A percentile compares a stretch with the other conserved stretches of the same genome.
Evolutionary conservation across 176 grass and related monocot genomes (phyloP).

Genomic region (Guadua angustifolia): DNA sequence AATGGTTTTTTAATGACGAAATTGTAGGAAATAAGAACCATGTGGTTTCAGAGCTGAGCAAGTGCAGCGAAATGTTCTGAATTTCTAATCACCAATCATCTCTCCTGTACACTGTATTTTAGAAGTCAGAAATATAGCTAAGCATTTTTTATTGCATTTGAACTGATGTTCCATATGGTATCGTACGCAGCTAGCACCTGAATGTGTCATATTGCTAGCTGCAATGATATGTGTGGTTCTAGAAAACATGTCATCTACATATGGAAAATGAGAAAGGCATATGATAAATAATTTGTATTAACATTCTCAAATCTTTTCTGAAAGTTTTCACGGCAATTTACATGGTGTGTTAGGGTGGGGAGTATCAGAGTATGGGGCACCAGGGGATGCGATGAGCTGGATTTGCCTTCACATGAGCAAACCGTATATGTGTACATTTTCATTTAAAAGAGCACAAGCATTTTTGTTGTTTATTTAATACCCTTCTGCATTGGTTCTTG

Average conservation of each 20-base stretch:
- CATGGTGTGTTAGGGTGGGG: not conserved
- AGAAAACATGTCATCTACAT: conserved; percentile 10
- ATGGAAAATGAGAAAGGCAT: not conserved
- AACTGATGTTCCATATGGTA: not conserved
- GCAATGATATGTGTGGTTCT: not conserved
- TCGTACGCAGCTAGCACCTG: not conserved
- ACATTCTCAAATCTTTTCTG: conserved; percentile 3
- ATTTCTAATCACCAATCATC: not conserved
- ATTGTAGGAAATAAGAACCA: not conserved
- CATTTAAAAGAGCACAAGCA: not conserved
- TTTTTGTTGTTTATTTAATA: conserved; percentile 18
- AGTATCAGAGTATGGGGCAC: not conserved
- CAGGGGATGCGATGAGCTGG: not conserved
- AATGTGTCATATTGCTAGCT: conserved; percentile 24
- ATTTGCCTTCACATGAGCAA: not conserved
- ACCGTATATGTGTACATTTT: not conserved
- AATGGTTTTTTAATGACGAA: not conserved
- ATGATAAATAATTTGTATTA: conserved; percentile 7
- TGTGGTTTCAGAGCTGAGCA: not conserved
- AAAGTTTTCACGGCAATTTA: not conserved
- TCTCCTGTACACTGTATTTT: not conserved
- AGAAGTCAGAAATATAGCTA: not conserved
- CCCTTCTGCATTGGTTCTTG: not conserved
- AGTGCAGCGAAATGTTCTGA: not conserved
- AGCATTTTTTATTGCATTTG: not conserved